phyloP scores from a whole-genome alignment of 768 basidiomycete genomes.

The Mycena pura region DNA sequence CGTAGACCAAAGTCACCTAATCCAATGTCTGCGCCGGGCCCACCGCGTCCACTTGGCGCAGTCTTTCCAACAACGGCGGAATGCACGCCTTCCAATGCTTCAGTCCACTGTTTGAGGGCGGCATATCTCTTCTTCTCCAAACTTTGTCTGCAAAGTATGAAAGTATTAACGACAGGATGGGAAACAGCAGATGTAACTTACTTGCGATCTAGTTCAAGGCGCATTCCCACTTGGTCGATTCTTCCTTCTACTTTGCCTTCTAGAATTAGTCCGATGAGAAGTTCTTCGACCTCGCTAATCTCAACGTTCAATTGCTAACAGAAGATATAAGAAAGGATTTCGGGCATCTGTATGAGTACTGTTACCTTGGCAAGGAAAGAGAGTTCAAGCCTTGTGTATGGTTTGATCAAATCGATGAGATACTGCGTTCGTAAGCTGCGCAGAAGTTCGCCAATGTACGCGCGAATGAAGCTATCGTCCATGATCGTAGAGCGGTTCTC shows the following conservation, averaged over 20 bases:
- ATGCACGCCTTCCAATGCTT: constrained; percentile 80
- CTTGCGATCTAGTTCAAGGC: constrained; percentile 90
- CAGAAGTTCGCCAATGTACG: constrained; percentile 96
- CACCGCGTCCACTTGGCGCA: constrained; percentile 48
- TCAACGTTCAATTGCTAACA: constrained; percentile 96
- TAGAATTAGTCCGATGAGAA: constrained; percentile 90
- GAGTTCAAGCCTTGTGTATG: constrained; percentile 93
- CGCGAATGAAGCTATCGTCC: constrained; percentile 92
- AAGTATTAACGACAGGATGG: not conserved
- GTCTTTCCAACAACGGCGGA: constrained; percentile 78
- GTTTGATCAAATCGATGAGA: constrained; percentile 96
- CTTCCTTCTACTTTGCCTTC: constrained; percentile 97
- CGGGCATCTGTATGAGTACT: not conserved
- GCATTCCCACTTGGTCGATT: constrained; percentile 96
- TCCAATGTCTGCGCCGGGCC: constrained; percentile 42
- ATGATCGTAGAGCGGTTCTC: constrained; percentile 96
- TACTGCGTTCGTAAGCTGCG: constrained; percentile 95
- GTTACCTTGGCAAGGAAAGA: constrained; percentile 85
- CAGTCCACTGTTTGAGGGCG: constrained; percentile 83
- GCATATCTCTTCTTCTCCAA: constrained; percentile 87
- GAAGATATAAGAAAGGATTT: not conserved
- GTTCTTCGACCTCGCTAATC: constrained; percentile 88
- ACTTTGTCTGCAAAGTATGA: constrained; percentile 72
- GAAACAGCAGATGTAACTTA: constrained; percentile 42
- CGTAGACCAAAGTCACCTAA: constrained; percentile 41